Evolutionary conservation across 768 basidiomycete genomes (phyloP).

Genomic region (Lactarius pseudohatsudake): DNA sequence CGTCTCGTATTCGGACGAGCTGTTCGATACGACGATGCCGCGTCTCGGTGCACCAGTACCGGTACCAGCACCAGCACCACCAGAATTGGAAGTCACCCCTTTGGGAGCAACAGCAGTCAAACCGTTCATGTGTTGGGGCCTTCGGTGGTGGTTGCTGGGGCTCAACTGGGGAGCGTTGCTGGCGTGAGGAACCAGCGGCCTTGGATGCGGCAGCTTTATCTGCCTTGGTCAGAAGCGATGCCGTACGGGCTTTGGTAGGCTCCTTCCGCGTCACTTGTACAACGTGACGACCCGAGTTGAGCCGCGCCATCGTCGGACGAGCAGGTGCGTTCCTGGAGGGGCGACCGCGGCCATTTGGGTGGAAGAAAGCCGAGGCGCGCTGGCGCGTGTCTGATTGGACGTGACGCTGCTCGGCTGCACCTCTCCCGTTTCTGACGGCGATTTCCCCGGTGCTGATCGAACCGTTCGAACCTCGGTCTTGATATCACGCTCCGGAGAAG

Average conservation of each 20-base stretch:
- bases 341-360: conserved; percentile 30
- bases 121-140: conserved; percentile 28
- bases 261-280: conserved; percentile 19
- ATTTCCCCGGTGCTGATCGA: conserved; percentile 35
- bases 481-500: conserved; percentile 41
- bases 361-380: conserved; percentile 35
- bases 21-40: conserved; percentile 46
- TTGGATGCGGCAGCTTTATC: conserved; percentile 15
- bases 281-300: conserved; percentile 25
- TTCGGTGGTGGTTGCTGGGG: conserved; percentile 12
- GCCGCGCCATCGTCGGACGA: conserved; percentile 22
- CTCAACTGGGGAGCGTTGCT: conserved; percentile 18
- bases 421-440: conserved; percentile 36
- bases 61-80: background rate
- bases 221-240: conserved; percentile 1
- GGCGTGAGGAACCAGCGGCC: conserved; percentile 18
- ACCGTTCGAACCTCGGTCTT: conserved; percentile 32
- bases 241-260: background rate
- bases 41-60: conserved; percentile 25
- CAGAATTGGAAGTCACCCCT: background rate
- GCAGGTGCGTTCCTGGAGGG: conserved; percentile 23
- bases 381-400: conserved; percentile 37
- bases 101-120: conserved; percentile 29
- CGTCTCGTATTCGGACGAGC: conserved; percentile 52
- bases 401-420: conserved; percentile 38